A percentile compares a stretch with the other conserved stretches of the same genome.
Evolutionary conservation across 1,284 basidiomycete genomes (phyloP).

Genomic region (Rhodotorula mucilaginosa): DNA sequence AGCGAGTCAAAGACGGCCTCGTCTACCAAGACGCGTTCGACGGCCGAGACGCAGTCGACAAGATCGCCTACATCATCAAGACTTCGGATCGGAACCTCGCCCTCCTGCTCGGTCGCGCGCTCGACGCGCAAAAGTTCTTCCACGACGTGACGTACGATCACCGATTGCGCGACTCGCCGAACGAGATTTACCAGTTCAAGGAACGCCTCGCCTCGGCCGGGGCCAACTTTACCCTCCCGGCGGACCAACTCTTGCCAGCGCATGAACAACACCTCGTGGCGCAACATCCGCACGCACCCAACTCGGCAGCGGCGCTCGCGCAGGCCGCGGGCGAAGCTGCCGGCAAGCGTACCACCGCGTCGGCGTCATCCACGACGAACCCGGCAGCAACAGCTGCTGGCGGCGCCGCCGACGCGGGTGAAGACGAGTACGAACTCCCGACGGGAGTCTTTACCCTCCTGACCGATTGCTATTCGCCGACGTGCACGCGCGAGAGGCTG

Average conservation of each 20-base stretch:
- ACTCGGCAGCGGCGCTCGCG: conserved; percentile 16
- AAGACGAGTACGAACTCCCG: conserved; percentile 66
- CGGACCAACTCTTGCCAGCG: not conserved
- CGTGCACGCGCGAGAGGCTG: conserved; percentile 84
- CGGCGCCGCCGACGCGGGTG: not conserved
- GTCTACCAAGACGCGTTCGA: conserved; percentile 96
- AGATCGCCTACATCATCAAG: conserved; percentile 95
- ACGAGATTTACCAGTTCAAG: conserved; percentile 89
- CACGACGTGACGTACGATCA: conserved; percentile 99
- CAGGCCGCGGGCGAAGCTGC: conserved; percentile 5
- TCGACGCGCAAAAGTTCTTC: conserved; percentile 98
- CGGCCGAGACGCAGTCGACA: conserved; percentile 92
- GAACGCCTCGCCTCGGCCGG: conserved; percentile 44
- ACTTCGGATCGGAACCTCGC: conserved; percentile 96
- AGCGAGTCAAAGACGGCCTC: conserved; percentile 88
- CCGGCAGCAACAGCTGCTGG: conserved; percentile 40
- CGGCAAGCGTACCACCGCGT: not conserved
- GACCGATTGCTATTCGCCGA: conserved; percentile 97
- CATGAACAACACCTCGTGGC: conserved; percentile 5
- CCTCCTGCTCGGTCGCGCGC: conserved; percentile 83
- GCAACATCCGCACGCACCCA: conserved; percentile 23
- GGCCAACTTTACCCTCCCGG: conserved; percentile 8
- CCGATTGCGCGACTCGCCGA: conserved; percentile 79
- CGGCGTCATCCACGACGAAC: conserved; percentile 39
- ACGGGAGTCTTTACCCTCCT: conserved; percentile 95